These are phyloP conservation scores for Tricladium varicosporioides DNA, from an alignment of 2,329 filamentous ascomycete genomes.

Conservation along the genomic window DNA sequence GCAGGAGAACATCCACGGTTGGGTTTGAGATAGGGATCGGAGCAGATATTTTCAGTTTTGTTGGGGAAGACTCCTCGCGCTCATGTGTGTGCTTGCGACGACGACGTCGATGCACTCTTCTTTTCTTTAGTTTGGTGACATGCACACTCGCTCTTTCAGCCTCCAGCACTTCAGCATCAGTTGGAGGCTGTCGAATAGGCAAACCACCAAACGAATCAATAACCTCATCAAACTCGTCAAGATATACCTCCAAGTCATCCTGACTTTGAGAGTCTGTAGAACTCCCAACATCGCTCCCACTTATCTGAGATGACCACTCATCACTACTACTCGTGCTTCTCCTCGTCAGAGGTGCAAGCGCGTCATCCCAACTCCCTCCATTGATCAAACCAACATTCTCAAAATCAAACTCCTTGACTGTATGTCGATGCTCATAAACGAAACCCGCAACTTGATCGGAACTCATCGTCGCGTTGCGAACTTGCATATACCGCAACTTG, in stretches of 20 bases:
- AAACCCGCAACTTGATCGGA: slow-evolving; percentile 68
- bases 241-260: slow-evolving; percentile 20
- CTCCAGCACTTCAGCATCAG: slow-evolving; percentile 1
- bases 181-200: slow-evolving; percentile 2
- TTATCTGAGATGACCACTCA: slow-evolving; percentile 38
- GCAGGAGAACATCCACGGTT: slow-evolving; percentile 45
- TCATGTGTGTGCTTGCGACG: slow-evolving; percentile 36
- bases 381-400: slow-evolving; percentile 69
- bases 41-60: slow-evolving; percentile 19
- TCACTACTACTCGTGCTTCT: slow-evolving; percentile 37
- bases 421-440: slow-evolving; percentile 63
- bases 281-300: slow-evolving; percentile 27
- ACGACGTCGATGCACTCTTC: slow-evolving; percentile 33
- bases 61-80: slow-evolving; percentile 19
- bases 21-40: slow-evolving; percentile 28
- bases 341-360: slow-evolving; percentile 66
- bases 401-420: slow-evolving; percentile 76
- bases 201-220: slow-evolving; percentile 19
- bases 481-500: slow-evolving; percentile 63
- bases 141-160: slow-evolving; percentile 26
- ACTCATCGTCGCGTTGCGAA: slow-evolving; percentile 72
- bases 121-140: slow-evolving; percentile 49
- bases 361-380: slow-evolving; percentile 76
- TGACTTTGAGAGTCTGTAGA: slow-evolving; percentile 23
- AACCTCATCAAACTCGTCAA: slow-evolving; percentile 26